phyloP scores from a whole-genome alignment of 306 rosid species.

The Mimosa bimucronata region DNA sequence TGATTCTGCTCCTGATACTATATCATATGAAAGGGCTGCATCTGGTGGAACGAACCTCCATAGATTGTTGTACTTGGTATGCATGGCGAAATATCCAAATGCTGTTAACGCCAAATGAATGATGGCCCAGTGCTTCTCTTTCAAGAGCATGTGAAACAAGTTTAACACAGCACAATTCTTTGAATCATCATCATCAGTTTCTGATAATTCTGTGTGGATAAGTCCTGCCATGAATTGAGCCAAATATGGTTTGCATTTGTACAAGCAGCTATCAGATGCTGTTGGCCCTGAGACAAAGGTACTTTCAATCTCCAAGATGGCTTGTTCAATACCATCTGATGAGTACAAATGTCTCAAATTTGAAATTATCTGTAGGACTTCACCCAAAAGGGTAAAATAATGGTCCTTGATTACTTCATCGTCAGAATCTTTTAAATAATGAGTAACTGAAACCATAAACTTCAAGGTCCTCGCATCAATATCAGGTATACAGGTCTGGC shows the following conservation, averaged over 20 bases:
- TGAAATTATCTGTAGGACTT: constrained; percentile 69
- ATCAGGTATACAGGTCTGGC: constrained; percentile 54
- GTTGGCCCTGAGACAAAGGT: constrained; percentile 70
- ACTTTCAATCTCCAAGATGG: constrained; percentile 62
- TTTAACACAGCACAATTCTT: constrained; percentile 63
- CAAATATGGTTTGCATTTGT: constrained; percentile 80
- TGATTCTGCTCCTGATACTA: constrained; percentile 59
- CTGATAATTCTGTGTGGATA: constrained; percentile 62
- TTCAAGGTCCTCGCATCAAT: constrained; percentile 64
- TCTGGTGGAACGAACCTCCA: constrained; percentile 81
- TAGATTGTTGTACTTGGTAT: constrained; percentile 63
- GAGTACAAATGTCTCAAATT: constrained; percentile 57
- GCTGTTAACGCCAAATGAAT: constrained; percentile 73
- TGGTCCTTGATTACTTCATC: constrained; percentile 61
- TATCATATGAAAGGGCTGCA: constrained; percentile 84
- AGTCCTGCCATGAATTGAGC: constrained; percentile 79
- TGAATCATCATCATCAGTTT: constrained; percentile 51
- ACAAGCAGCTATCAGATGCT: constrained; percentile 50
- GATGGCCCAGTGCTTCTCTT: constrained; percentile 85
- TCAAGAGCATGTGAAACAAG: constrained; percentile 75
- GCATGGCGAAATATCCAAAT: constrained; percentile 75
- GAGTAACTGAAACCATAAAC: constrained; percentile 59
- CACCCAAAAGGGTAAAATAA: constrained; percentile 65
- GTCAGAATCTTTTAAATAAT: constrained; percentile 51
- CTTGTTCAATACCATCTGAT: constrained; percentile 64